phyloP scores from a whole-genome alignment of 2,329 filamentous ascomycete genomes.

The Diplodia scrobiculata region DNA sequence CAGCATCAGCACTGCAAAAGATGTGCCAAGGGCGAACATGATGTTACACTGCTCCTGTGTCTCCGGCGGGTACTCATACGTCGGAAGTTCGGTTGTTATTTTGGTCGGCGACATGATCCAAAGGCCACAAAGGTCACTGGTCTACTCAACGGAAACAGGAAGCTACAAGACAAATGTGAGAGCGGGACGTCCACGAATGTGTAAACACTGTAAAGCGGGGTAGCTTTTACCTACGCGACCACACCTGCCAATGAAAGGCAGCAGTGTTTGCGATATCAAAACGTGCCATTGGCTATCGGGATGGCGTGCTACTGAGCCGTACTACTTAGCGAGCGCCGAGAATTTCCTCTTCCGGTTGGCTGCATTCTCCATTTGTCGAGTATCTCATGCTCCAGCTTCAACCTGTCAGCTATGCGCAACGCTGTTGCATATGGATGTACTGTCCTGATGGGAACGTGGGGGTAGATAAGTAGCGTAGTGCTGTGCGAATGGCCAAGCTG shows the following conservation, averaged over 20 bases:
- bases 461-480: too few relatives aligned
- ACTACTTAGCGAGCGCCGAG: background rate
- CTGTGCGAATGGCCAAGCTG: too few relatives aligned
- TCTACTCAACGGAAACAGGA: background rate
- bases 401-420: too few relatives aligned
- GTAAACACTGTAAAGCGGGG: background rate
- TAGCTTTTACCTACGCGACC: background rate
- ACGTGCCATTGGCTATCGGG: background rate
- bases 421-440: too few relatives aligned
- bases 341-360: background rate
- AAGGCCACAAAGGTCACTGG: too few relatives aligned
- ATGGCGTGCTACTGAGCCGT: slow-evolving; percentile 9
- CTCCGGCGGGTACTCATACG: slow-evolving; percentile 12
- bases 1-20: background rate
- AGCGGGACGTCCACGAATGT: background rate
- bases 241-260: background rate
- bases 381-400: too few relatives aligned
- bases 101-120: slow-evolving; percentile 2
- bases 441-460: too few relatives aligned
- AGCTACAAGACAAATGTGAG: background rate
- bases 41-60: slow-evolving; percentile 7
- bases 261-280: background rate
- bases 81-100: background rate
- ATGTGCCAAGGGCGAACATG: too few relatives aligned
- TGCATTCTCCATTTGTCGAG: background rate